Base-by-base conservation (phyloP, 2,329 filamentous ascomycete species). In the Cladosporium sp. region DNA sequence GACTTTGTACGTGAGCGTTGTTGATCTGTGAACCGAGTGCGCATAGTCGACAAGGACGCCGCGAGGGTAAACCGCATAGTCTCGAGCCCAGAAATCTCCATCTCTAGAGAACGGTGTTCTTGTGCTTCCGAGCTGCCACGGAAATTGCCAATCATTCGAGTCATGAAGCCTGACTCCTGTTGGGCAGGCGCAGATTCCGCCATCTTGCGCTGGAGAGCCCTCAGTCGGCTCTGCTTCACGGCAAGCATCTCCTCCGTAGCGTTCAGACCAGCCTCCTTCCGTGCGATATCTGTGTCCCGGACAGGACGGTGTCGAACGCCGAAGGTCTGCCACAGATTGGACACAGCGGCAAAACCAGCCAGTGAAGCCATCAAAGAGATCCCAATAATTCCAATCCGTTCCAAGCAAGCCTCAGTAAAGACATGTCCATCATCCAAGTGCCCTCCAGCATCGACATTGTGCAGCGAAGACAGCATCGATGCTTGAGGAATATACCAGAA, bases 271-370 rank as follows among this genome's bases (percentile, higher is more conserved):
- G 89, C 88, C 75, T 93, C 88, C 75, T 94, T 95, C 58, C 92
- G 85, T 58, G 86, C 82, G 57, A 96, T 85, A 70, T 94, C 91
- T 11, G 86, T 83, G 59, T 96, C 91, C 0, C 77, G 70, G 67
- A 83, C 86, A 3, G 86, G 86, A 32, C 85, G 83, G 54, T 86
- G 81, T 46, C 85, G 86, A 32, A 88, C 87, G 26, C 88, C 85
- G 77, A 96, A 92, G 0, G 87, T 91, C 74, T 96, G 90, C 91
- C 92, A 96, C 1, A 93, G 88, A 1, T 91, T 90, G 26, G 91
- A 93, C 36, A 96, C 90, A n/a, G 91, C 91, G 6, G 92, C 92
- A 72, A 96, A 96, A 0, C 92, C 92, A 7, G 92, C 92, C n/a
- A 96, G 81, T 16, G 93, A 84, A 18, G 92, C 92, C 91, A 96